These are phyloP conservation scores for Dactylonectria estremocensis DNA, from an alignment of 2,329 filamentous ascomycete genomes.

Conservation along the genomic window DNA sequence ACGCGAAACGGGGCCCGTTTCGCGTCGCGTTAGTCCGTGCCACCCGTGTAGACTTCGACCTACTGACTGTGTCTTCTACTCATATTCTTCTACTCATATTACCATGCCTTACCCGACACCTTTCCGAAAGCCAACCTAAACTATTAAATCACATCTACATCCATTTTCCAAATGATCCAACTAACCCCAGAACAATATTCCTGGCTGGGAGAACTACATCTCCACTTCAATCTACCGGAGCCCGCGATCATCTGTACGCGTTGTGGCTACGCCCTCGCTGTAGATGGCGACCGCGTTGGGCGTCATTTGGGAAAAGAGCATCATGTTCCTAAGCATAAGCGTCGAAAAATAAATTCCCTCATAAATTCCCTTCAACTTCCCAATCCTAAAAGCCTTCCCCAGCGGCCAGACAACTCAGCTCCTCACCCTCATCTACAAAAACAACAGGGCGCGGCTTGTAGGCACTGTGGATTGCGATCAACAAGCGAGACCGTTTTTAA, in stretches of 20 bases:
- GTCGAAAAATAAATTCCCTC: constrained; percentile 3
- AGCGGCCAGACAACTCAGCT: not conserved
- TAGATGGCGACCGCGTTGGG: constrained; percentile 17
- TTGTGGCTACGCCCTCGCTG: constrained; percentile 17
- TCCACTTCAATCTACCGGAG: constrained; percentile 9
- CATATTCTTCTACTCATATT: not conserved
- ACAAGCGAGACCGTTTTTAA: not conserved
- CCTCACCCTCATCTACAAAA: not conserved
- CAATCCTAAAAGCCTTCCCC: not conserved
- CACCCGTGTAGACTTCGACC: not conserved
- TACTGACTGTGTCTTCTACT: not conserved
- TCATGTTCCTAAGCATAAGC: constrained; percentile 12
- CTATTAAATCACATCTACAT: not conserved
- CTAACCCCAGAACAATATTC: not conserved
- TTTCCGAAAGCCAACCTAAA: not conserved
- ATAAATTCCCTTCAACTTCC: constrained; percentile 1
- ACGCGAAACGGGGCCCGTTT: constrained; percentile 6
- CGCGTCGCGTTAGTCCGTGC: constrained; percentile 8
- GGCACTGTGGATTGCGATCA: not conserved
- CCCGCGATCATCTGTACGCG: too few species aligned
- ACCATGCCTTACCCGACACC: not conserved
- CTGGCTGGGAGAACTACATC: constrained; percentile 5
- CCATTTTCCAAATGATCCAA: not conserved
- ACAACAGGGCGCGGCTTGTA: not conserved
- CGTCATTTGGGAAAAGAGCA: constrained; percentile 22